Percentiles rank a stretch among this genome's conserved stretches.
phyloP scores from a whole-genome alignment of 2,329 filamentous ascomycete genomes.

The Dendrostoma leiphaemia region DNA sequence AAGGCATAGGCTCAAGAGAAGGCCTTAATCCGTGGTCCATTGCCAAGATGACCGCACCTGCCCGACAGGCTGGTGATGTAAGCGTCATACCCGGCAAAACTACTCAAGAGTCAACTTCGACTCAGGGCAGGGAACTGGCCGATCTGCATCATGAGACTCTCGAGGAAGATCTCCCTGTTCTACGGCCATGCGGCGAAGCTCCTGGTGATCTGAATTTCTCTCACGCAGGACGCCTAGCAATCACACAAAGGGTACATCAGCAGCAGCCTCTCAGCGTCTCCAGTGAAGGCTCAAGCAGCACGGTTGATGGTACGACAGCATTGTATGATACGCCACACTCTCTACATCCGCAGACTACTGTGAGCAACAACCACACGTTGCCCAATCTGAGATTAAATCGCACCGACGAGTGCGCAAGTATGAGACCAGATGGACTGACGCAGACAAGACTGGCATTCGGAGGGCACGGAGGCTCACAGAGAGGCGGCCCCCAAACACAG shows the following conservation, averaged over 20 bases:
- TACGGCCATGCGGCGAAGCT: constrained; percentile 26
- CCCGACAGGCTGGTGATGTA: not conserved
- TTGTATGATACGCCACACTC: not conserved
- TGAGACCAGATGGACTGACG: not conserved
- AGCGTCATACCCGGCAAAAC: not conserved
- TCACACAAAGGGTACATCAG: not conserved
- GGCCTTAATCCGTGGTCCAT: constrained; percentile 39
- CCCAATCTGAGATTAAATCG: not conserved
- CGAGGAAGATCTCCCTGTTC: constrained; percentile 25
- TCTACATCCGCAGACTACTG: not conserved
- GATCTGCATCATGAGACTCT: not conserved
- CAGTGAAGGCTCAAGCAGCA: not conserved
- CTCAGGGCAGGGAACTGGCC: not conserved
- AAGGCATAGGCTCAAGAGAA: constrained; percentile 9
- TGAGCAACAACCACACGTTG: not conserved
- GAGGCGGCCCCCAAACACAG: not conserved
- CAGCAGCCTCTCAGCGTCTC: not conserved
- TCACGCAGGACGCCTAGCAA: not conserved
- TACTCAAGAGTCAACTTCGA: not conserved
- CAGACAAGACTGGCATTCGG: constrained; percentile 1
- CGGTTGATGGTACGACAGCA: not conserved
- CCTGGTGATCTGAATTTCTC: constrained; percentile 28
- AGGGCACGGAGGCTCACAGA: not conserved
- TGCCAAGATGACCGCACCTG: constrained; percentile 33
- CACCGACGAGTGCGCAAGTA: not conserved